These are phyloP conservation scores for Podila epicladia DNA, from an alignment of 192 early-diverging fungal genomes.

Conservation along the genomic window DNA sequence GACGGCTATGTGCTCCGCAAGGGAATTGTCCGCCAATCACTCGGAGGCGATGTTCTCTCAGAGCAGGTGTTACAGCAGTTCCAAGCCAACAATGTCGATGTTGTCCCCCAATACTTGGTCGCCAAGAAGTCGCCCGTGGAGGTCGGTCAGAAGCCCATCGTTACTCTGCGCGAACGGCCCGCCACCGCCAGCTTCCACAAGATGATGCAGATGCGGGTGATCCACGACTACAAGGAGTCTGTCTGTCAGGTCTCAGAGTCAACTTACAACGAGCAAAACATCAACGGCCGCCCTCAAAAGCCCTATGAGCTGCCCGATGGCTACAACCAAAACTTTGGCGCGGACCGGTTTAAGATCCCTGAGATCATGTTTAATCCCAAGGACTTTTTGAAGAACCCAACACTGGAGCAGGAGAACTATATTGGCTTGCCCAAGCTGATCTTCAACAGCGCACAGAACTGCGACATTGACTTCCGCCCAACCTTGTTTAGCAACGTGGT, in stretches of 20 bases:
- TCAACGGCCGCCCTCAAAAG: slow-evolving; percentile 76
- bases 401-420: slow-evolving; percentile 48
- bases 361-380: slow-evolving; percentile 90
- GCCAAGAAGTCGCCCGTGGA: slow-evolving; percentile 79
- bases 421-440: slow-evolving; percentile 80
- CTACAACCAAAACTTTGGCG: slow-evolving; percentile 84
- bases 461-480: slow-evolving; percentile 91
- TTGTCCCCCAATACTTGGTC: slow-evolving; percentile 89
- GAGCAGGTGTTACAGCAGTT: slow-evolving; percentile 74
- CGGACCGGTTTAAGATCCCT: slow-evolving; percentile 82
- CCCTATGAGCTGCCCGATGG: slow-evolving; percentile 97
- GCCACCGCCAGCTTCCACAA: slow-evolving; percentile 76
- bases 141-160: slow-evolving; percentile 69
- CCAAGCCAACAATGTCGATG: slow-evolving; percentile 64
- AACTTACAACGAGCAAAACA: slow-evolving; percentile 69
- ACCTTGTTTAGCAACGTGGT: slow-evolving; percentile 85
- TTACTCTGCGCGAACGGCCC: slow-evolving; percentile 61
- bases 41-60: slow-evolving; percentile 89
- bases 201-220: slow-evolving; percentile 76
- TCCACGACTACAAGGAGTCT: slow-evolving; percentile 96
- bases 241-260: slow-evolving; percentile 86
- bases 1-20: slow-evolving; percentile 97
- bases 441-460: slow-evolving; percentile 72
- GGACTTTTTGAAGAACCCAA: slow-evolving; percentile 61
- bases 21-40: slow-evolving; percentile 72